phyloP scores from a whole-genome alignment of 805 yeast species.

The Candida patagonica region DNA sequence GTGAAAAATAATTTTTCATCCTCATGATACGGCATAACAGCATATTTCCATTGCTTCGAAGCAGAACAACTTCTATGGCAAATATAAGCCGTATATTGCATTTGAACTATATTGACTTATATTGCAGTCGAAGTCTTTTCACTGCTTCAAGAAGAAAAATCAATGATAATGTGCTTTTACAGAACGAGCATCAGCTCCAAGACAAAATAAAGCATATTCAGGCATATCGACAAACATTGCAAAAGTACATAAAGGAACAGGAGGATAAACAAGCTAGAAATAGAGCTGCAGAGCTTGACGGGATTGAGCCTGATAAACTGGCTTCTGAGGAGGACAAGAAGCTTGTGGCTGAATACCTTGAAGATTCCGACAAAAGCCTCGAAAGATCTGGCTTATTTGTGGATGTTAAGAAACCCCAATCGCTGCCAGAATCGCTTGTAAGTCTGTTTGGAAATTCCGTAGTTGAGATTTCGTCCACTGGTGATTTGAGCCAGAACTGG shows the following conservation, averaged over 20 bases:
- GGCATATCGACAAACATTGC: constrained; percentile 12
- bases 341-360: constrained; percentile 6
- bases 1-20: no score
- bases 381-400: constrained; percentile 10
- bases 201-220: constrained; percentile 13
- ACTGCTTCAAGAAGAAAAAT: not conserved
- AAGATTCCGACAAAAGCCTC: not conserved
- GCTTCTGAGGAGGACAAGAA: constrained; percentile 15
- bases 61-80: no score
- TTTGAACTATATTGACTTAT: no score
- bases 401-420: constrained; percentile 1
- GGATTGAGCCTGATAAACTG: constrained; percentile 2
- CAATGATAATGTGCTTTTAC: not conserved
- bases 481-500: constrained; percentile 16
- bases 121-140: not conserved
- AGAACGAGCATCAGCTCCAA: constrained; percentile 4
- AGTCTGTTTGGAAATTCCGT: constrained; percentile 15
- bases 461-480: constrained; percentile 7
- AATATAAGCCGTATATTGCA: no score
- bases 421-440: constrained; percentile 13
- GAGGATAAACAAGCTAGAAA: constrained; percentile 15
- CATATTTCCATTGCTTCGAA: no score
- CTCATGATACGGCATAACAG: no score
- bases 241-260: constrained; percentile 9
- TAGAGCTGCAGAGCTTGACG: constrained; percentile 7